These are phyloP conservation scores for Microbotryum lychnidis-dioicae DNA, from an alignment of 1,284 basidiomycete species.

Conservation along the genomic window DNA sequence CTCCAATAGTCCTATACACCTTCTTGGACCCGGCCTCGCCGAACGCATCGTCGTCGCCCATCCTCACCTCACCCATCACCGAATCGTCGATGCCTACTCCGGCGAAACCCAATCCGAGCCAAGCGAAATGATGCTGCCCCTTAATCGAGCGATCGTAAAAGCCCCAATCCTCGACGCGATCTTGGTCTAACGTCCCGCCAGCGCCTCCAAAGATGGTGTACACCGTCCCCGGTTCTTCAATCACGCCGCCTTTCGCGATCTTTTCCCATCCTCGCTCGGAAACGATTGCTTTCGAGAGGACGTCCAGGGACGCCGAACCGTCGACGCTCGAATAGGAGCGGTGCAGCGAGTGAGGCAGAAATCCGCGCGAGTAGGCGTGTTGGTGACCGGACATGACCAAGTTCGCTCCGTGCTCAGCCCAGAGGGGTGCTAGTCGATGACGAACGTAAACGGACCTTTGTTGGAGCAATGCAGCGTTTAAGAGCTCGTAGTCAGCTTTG, in stretches of 20 bases:
- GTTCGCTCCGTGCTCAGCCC: slow-evolving; percentile 10
- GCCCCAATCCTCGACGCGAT: slow-evolving; percentile 32
- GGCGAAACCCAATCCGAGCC: slow-evolving; percentile 17
- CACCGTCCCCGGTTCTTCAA: slow-evolving; percentile 22
- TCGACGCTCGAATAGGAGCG: slow-evolving; percentile 6
- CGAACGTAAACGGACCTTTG: slow-evolving; percentile 32
- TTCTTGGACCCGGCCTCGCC: background rate
- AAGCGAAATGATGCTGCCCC: slow-evolving; percentile 25
- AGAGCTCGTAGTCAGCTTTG: background rate
- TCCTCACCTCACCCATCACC: background rate
- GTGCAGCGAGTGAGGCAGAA: slow-evolving; percentile 23
- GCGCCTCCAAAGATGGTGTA: slow-evolving; percentile 28
- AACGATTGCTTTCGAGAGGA: slow-evolving; percentile 6
- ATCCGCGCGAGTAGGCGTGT: slow-evolving; percentile 32
- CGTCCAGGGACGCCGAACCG: slow-evolving; percentile 5
- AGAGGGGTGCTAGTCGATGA: slow-evolving; percentile 21
- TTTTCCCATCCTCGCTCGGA: slow-evolving; percentile 16
- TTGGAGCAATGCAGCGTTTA: background rate
- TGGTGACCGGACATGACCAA: slow-evolving; percentile 33
- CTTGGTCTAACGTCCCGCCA: slow-evolving; percentile 30
- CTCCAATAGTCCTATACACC: background rate
- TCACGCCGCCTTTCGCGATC: background rate
- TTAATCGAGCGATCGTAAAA: slow-evolving; percentile 16
- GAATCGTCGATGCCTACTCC: background rate
- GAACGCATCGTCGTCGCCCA: background rate